Evolutionary conservation across 2,329 filamentous ascomycete genomes (phyloP).

Genomic region (Aspergillus tanneri): DNA sequence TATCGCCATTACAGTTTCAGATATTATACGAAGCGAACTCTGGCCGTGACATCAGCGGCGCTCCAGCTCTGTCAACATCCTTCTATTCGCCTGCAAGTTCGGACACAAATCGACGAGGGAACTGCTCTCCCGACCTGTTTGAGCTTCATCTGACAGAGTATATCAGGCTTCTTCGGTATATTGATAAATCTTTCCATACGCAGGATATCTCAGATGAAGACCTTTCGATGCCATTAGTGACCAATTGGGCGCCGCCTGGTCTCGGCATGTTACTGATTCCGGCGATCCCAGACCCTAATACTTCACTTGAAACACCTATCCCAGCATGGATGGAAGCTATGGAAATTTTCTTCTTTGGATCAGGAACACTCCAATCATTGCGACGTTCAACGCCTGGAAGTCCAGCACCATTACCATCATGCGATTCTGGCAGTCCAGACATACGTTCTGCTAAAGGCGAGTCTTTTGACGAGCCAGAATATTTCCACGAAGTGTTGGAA

Average conservation of each 20-base stretch:
- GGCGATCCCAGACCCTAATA: not conserved
- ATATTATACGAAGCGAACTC: constrained; percentile 12
- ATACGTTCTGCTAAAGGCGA: not conserved
- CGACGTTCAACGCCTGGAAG: not conserved
- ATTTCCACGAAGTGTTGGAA: constrained; percentile 28
- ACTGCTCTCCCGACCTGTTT: constrained; percentile 8
- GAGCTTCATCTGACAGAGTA: constrained; percentile 15
- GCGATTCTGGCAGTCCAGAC: not conserved
- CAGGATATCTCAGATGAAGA: constrained; percentile 2
- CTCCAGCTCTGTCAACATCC: constrained; percentile 11
- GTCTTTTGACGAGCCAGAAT: not conserved
- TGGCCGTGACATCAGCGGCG: constrained; percentile 15
- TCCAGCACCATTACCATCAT: not conserved
- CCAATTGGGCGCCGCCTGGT: not conserved
- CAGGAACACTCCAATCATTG: not conserved
- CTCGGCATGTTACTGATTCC: not conserved
- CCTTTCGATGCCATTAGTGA: not conserved
- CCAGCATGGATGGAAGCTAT: not conserved
- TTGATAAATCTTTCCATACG: constrained; percentile 14
- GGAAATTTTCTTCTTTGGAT: not conserved
- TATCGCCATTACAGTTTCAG: constrained; percentile 14
- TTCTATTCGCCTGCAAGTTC: not conserved
- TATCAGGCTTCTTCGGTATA: constrained; percentile 8
- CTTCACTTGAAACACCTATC: not conserved
- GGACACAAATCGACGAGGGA: not conserved